Percentiles rank a stretch among this genome's conserved stretches.
These are phyloP conservation scores for Dactylellina sp. DNA, from an alignment of 2,329 filamentous ascomycete species.

Conservation along the genomic window DNA sequence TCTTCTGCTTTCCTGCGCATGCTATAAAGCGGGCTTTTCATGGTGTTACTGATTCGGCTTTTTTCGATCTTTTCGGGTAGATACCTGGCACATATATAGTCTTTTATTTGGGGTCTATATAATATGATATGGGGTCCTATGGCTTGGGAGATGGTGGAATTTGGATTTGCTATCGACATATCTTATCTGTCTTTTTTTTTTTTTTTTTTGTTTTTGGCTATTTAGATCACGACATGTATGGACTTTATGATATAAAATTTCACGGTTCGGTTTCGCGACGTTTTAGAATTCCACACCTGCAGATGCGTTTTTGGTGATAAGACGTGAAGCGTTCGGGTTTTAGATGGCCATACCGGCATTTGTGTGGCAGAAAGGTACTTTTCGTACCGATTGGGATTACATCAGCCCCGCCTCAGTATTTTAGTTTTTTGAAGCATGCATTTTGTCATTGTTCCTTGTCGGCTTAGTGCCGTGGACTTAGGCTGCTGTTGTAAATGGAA, in stretches of 20 bases:
- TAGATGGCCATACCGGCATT: background rate
- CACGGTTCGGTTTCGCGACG: background rate
- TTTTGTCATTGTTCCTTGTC: no score
- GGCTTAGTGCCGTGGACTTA: no score
- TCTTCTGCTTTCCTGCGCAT: background rate
- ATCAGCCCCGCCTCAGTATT: background rate
- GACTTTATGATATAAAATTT: background rate
- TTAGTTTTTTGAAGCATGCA: no score
- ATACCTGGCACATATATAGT: background rate
- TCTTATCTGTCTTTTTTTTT: background rate
- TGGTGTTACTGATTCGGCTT: background rate
- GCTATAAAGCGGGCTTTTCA: background rate
- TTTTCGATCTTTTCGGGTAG: background rate
- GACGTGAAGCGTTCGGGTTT: background rate
- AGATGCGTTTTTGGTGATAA: background rate
- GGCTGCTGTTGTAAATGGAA: no score
- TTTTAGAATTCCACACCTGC: no score
- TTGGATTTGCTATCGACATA: background rate
- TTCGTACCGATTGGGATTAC: background rate
- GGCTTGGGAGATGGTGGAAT: conserved; percentile 1
- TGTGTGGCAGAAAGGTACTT: background rate
- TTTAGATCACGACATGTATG: background rate
- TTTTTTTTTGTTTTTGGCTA: background rate
- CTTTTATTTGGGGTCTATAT: background rate
- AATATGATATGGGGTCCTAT: background rate